phyloP scores from a whole-genome alignment of 495 filamentous ascomycete genomes.

The Trichoderma parareesei region DNA sequence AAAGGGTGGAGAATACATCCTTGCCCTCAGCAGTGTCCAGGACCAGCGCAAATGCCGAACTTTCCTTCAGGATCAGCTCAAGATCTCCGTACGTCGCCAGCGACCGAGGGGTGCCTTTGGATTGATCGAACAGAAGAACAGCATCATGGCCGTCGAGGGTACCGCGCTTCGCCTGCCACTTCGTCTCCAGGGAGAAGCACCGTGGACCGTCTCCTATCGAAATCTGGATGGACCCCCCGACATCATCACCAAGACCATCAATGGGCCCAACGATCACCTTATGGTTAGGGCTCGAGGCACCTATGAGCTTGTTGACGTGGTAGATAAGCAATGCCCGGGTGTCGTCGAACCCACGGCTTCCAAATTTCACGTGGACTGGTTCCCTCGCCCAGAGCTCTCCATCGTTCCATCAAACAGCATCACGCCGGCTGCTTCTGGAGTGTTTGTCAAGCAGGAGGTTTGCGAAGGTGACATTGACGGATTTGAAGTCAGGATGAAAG shows the following conservation, averaged over 20 bases:
- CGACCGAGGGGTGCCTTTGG: constrained; percentile 80
- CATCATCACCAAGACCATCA: constrained; percentile 42
- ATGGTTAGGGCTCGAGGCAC: constrained; percentile 56
- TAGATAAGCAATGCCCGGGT: constrained; percentile 72
- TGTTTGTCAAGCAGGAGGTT: constrained; percentile 65
- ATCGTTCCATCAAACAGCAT: constrained; percentile 56
- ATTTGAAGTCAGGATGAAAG: constrained; percentile 69
- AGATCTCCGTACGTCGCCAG: constrained; percentile 78
- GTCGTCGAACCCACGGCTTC: constrained; percentile 62
- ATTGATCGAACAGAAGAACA: constrained; percentile 65
- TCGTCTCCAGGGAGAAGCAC: constrained; percentile 70
- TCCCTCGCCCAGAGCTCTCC: constrained; percentile 64
- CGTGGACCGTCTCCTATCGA: constrained; percentile 71
- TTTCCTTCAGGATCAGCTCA: constrained; percentile 68
- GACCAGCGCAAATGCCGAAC: constrained; percentile 81
- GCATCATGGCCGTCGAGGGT: constrained; percentile 65
- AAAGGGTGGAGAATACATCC: constrained; percentile 78
- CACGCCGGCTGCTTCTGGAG: constrained; percentile 31
- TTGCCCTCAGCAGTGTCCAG: constrained; percentile 74
- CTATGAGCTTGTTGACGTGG: constrained; percentile 70
- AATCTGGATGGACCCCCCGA: constrained; percentile 45
- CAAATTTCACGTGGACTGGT: constrained; percentile 74
- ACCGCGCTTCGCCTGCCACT: constrained; percentile 66
- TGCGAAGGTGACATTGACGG: constrained; percentile 92
- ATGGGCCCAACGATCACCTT: constrained; percentile 62